These are phyloP conservation scores for Pseudopyrenochaeta lycopersici DNA, from an alignment of 2,329 filamentous ascomycete species.

Conservation along the genomic window DNA sequence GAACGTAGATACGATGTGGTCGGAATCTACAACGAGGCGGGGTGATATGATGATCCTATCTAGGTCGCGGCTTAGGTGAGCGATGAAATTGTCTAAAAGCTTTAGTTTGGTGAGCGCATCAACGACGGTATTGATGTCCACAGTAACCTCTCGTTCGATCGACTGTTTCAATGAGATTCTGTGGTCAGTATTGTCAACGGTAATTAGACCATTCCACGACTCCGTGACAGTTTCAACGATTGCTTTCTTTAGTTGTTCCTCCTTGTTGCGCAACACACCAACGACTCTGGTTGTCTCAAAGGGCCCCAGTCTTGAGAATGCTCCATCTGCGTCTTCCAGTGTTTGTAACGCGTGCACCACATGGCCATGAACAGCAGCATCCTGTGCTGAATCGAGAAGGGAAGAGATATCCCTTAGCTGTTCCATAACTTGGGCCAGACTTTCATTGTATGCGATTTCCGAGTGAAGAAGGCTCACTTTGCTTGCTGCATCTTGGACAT, in stretches of 20 bases:
- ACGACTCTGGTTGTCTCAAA: conserved; percentile 70
- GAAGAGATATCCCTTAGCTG: conserved; percentile 61
- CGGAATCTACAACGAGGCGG: conserved; percentile 58
- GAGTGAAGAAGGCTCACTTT: conserved; percentile 65
- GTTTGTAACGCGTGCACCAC: conserved; percentile 59
- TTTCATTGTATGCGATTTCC: conserved; percentile 68
- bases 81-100: conserved; percentile 60
- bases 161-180: conserved; percentile 66
- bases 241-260: conserved; percentile 71
- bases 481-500: conserved; percentile 68
- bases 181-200: conserved; percentile 65
- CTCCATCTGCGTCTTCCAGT: conserved; percentile 60
- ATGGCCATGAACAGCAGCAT: conserved; percentile 55
- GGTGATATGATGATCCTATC: conserved; percentile 69
- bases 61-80: conserved; percentile 69
- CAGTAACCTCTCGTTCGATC: conserved; percentile 47
- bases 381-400: conserved; percentile 57
- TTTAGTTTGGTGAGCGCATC: conserved; percentile 48
- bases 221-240: conserved; percentile 72
- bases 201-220: conserved; percentile 76
- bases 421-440: conserved; percentile 60
- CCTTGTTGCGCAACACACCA: conserved; percentile 71
- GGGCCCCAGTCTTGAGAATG: conserved; percentile 67
- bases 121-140: conserved; percentile 45
- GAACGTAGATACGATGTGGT: conserved; percentile 44